Base-by-base conservation (phyloP, 257 asterid genomes). In the Plantago elongata region DNA sequence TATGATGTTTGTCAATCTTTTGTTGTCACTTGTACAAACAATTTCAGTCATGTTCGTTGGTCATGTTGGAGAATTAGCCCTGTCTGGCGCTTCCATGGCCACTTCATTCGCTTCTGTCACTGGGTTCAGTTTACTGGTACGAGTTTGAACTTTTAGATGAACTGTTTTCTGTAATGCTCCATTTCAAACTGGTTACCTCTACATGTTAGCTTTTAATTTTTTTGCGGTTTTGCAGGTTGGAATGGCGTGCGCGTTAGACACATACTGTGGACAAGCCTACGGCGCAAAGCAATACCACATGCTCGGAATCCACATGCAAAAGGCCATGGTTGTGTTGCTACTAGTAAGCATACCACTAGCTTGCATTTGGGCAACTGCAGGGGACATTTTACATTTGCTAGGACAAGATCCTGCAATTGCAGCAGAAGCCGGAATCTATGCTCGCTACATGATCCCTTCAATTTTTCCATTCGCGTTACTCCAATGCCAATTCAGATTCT, bases 391-490 rank as follows among this genome's bases (percentile, higher is more conserved):
- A 0, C 57, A 11, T 68, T 29, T 81, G 1, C 67, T 79, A 0
- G 88, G 95, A 0, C 93, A 84, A 64, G 90, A 84, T 68, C 77
- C 83, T 0, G 84, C 86, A 18, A 87, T 87, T 42, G 68, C 95
- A 11, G 71, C 63, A 0, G 86, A 78, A 40, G 90, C 93, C 10
- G 95, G 88, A 11, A n/a, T 15, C 0, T 84, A 87, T n/a, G 93
- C 93, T 0, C 78, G 74, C 0, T 82, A 66, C 64, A 76, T 84
- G 90, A 80, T 84, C 51, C 95, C 90, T 0, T 64, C 79, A 4
- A 82, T 87, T 15, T 84, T 84, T 62, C 86, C 90, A 0, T 82
- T 78, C 44, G 95, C 84, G 0, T 76, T 87, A 1, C 80, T 84
- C 1, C 84, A 82, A 65, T 87, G 90, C 65, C 83, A 74, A 17